Evolutionary conservation across 2,329 filamentous ascomycete species (phyloP).

Genomic region (Diplodia sapinea): DNA sequence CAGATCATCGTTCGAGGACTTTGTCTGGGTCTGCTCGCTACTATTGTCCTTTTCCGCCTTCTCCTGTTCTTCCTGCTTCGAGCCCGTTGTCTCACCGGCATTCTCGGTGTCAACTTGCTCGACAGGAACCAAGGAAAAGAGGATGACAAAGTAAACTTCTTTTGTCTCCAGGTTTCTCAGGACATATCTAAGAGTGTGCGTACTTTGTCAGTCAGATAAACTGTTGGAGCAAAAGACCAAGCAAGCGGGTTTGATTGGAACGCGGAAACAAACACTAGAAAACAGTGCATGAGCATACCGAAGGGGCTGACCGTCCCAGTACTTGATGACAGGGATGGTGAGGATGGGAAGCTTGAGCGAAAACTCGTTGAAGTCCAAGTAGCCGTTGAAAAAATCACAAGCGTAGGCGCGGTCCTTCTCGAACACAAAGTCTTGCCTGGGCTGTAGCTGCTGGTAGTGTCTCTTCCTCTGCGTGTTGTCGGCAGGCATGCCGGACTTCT

Average conservation of each 20-base stretch:
- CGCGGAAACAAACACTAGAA: background rate
- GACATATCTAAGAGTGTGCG: slow-evolving; percentile 88
- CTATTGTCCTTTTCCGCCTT: slow-evolving; percentile 16
- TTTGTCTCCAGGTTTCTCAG: slow-evolving; percentile 79
- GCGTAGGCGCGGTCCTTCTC: slow-evolving; percentile 66
- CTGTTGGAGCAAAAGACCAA: slow-evolving; percentile 7
- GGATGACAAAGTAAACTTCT: slow-evolving; percentile 77
- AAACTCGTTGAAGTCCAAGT: slow-evolving; percentile 84
- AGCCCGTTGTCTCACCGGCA: background rate
- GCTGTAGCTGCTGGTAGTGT: slow-evolving; percentile 63
- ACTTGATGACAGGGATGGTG: slow-evolving; percentile 73
- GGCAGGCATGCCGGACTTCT: slow-evolving; percentile 49
- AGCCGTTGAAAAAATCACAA: slow-evolving; percentile 86
- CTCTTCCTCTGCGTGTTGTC: slow-evolving; percentile 60
- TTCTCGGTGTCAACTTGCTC: slow-evolving; percentile 48
- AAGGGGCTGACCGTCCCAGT: slow-evolving; percentile 79
- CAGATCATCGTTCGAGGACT: slow-evolving; percentile 12
- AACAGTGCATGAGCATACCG: slow-evolving; percentile 62
- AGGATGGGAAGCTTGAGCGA: slow-evolving; percentile 75
- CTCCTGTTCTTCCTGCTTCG: slow-evolving; percentile 12
- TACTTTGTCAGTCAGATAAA: slow-evolving; percentile 58
- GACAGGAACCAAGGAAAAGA: slow-evolving; percentile 77
- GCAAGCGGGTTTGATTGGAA: background rate
- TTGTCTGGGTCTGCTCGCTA: background rate
- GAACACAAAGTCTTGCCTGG: slow-evolving; percentile 64